Percentiles rank a stretch among this genome's conserved stretches.
Evolutionary conservation across 495 filamentous ascomycete genomes (phyloP).

Genomic region (Annulohypoxylon stygium): DNA sequence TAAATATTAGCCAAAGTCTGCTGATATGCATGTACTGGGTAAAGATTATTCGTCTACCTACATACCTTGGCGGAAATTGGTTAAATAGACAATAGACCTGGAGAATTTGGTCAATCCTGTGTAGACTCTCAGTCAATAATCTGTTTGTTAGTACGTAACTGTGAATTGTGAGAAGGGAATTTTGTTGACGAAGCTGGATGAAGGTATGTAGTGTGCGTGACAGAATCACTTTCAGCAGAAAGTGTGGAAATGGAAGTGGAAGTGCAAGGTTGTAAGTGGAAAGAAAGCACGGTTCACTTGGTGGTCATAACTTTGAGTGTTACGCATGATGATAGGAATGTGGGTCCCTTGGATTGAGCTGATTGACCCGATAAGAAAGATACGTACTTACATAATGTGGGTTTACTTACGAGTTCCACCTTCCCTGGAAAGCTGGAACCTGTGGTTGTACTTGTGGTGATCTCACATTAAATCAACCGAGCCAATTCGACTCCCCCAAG

Average conservation of each 20-base stretch:
- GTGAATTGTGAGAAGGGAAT: not conserved
- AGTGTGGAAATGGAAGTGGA: not conserved
- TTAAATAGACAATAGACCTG: not conserved
- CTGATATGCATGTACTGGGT: not conserved
- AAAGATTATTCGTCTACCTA: not conserved
- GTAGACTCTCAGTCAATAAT: not conserved
- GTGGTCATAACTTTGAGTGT: not conserved
- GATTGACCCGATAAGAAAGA: not conserved
- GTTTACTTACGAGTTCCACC: not conserved
- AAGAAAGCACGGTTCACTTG: not conserved
- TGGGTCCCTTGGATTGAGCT: not conserved
- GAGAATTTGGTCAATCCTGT: not conserved
- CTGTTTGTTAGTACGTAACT: not conserved
- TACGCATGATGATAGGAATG: not conserved
- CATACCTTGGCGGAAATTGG: no score
- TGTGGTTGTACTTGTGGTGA: not conserved
- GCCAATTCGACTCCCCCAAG: not conserved
- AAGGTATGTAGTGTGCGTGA: no score
- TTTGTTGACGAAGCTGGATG: no score
- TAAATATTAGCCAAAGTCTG: not conserved
- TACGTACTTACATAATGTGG: not conserved
- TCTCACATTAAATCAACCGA: not conserved
- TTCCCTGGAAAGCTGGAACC: not conserved
- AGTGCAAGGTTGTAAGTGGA: not conserved
- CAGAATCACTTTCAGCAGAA: no score